Evolutionary conservation across 352 stramenopile species (phyloP).

Genomic region (Globisporangium middletonii): DNA sequence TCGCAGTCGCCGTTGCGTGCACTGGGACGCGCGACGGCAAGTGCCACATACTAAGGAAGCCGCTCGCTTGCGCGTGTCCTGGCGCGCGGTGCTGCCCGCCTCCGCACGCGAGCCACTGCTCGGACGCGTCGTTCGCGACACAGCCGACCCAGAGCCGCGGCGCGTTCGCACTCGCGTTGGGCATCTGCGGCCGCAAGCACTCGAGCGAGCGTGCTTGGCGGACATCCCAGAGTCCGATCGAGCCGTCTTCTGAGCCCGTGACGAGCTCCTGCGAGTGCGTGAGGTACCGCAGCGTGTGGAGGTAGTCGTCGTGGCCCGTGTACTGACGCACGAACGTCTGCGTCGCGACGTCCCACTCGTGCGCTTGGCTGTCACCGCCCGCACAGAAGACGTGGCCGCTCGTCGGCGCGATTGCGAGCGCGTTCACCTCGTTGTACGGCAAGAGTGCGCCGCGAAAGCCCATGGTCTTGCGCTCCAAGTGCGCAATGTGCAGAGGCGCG

Average conservation of each 20-base stretch:
- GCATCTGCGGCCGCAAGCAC: slow-evolving; percentile 38
- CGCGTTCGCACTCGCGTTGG: background rate
- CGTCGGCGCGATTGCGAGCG: slow-evolving; percentile 29
- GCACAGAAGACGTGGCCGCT: slow-evolving; percentile 44
- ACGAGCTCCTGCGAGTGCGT: slow-evolving; percentile 67
- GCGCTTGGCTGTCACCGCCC: slow-evolving; percentile 48
- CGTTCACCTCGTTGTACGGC: slow-evolving; percentile 64
- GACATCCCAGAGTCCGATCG: slow-evolving; percentile 69
- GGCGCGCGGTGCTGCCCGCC: slow-evolving; percentile 34
- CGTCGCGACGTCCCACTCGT: slow-evolving; percentile 52
- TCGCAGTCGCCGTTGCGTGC: slow-evolving; percentile 49
- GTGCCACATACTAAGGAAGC: slow-evolving; percentile 76
- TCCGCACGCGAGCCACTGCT: slow-evolving; percentile 65
- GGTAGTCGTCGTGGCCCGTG: slow-evolving; percentile 49
- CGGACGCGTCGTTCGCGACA: slow-evolving; percentile 59
- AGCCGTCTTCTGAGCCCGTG: slow-evolving; percentile 63
- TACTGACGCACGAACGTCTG: slow-evolving; percentile 53
- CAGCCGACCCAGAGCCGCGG: slow-evolving; percentile 44
- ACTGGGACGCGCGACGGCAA: slow-evolving; percentile 65
- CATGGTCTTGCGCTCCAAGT: slow-evolving; percentile 48
- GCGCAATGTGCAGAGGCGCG: slow-evolving; percentile 35
- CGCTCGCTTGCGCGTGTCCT: slow-evolving; percentile 18
- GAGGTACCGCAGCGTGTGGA: slow-evolving; percentile 59
- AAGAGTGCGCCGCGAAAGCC: slow-evolving; percentile 54
- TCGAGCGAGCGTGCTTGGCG: slow-evolving; percentile 46